Percentiles rank a stretch among this genome's conserved stretches.
Evolutionary conservation across 2,329 filamentous ascomycete species (phyloP).

Genomic region (Cercospora sesami): DNA sequence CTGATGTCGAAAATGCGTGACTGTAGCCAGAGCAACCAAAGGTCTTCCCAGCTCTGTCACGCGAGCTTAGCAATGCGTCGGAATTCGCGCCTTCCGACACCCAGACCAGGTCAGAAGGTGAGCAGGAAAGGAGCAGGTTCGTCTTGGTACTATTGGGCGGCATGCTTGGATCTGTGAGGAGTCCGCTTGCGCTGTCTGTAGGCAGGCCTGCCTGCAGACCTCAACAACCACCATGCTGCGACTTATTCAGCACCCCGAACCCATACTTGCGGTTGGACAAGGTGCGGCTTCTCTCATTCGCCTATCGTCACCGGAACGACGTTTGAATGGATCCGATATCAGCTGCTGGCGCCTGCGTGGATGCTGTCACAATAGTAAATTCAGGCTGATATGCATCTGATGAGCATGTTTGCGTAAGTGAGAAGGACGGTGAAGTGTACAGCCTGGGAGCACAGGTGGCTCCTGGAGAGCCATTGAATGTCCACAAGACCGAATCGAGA

Average conservation of each 20-base stretch:
- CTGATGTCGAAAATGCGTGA: not conserved
- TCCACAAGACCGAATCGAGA: not conserved
- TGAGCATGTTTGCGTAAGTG: not conserved
- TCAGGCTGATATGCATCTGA: not conserved
- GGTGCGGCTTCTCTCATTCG: too few species aligned
- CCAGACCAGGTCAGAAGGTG: too few species aligned
- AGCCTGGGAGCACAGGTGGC: not conserved
- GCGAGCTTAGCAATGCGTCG: not conserved
- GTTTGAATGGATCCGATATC: not conserved
- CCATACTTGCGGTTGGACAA: too few species aligned
- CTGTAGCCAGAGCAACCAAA: not conserved
- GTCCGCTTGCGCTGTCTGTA: too few species aligned
- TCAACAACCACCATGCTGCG: too few species aligned
- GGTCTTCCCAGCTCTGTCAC: not conserved
- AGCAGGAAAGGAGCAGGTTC: too few species aligned
- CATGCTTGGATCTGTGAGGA: not conserved
- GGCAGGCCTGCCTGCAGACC: not conserved
- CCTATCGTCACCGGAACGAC: not conserved
- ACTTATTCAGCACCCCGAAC: too few species aligned
- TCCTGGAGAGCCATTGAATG: not conserved
- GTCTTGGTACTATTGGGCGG: too few species aligned
- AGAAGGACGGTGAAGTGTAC: not conserved
- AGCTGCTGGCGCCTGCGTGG: not conserved
- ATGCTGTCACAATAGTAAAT: not conserved
- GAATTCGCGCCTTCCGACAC: too few species aligned